Evolutionary conservation across 2,329 filamentous ascomycete genomes (phyloP), one percentile per base, ranked within the genome.

Genomic region (Penicillium thymicola): DNA sequence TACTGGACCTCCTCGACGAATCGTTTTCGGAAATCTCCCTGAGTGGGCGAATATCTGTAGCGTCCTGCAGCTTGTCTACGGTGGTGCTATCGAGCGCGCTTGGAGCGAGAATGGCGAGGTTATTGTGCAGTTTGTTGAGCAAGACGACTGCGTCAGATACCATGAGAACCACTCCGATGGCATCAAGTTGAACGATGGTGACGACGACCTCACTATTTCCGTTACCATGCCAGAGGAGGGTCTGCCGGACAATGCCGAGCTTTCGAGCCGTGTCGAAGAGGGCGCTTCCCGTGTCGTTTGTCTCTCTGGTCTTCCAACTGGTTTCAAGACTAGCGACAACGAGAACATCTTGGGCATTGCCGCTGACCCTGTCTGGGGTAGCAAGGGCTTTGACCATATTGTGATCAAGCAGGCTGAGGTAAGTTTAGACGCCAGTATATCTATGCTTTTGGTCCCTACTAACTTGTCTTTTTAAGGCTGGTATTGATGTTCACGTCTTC

Each of bases 21-120:
- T 76, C 25, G 60, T 75, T 10, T 66, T 78, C 47, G 68, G 63
- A 18, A 63, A 67, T n/a, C 65, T 78, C n/a, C 76, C 76, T 2
- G 50, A 62, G 3, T 70, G 70, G 54, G 61, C 65, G 14, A 66
- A 58, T 7, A 61, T 69, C 7, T 64, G 66, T 30, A 70, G 75
- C 43, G 61, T 77, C 11, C 61, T 76, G 16, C 71, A 70, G 2
- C 60, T 77, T 8, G 61, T 78, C 9, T 70, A 75, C 42, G 75
- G 75, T 14, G 76, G 75, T 10, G 55, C 64, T 11, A 59, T 78
- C 18, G 76, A 78, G 57, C 59, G 58, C 25, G 65, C 76, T 36
- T 64, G 59, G 44, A 50, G 70, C 16, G 56, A 57, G 16, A 18
- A 59, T 6, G 65, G 64, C 5, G 65, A 65, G 37, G 72, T 76